Percentiles rank a stretch among this genome's conserved stretches.
phyloP scores from a whole-genome alignment of 148 eudicot genomes.

The Limonium bicolor region DNA sequence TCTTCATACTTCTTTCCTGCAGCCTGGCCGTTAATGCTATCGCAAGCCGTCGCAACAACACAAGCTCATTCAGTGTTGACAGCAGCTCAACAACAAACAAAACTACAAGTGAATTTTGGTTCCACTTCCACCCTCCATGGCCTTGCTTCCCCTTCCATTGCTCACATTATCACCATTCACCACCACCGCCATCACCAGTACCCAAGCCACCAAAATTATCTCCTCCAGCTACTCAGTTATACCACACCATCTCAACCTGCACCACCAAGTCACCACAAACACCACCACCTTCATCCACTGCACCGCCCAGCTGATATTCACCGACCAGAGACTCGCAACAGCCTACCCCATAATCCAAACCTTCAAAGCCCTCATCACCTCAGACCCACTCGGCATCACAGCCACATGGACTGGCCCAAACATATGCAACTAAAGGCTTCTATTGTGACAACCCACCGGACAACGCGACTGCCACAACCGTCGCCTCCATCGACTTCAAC shows the following conservation, averaged over 20 bases:
- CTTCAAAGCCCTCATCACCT: constrained; percentile 41
- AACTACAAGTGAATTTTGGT: background rate
- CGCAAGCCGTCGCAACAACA: background rate
- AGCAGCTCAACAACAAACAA: background rate
- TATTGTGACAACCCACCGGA: constrained; percentile 58
- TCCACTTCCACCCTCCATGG: constrained; percentile 8
- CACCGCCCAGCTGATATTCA: constrained; percentile 16
- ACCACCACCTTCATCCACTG: background rate
- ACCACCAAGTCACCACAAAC: background rate
- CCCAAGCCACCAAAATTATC: background rate
- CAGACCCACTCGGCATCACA: constrained; percentile 66
- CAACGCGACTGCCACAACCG: constrained; percentile 35
- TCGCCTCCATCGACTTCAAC: constrained; percentile 76
- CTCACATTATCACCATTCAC: background rate
- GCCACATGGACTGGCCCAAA: constrained; percentile 59
- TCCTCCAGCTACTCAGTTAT: background rate
- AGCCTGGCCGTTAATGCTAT: background rate
- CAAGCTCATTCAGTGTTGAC: background rate
- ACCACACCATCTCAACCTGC: background rate
- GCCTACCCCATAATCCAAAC: constrained; percentile 59
- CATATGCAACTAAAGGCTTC: constrained; percentile 65
- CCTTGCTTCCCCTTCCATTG: constrained; percentile 4
- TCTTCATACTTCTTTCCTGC: constrained; percentile 5
- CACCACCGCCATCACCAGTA: background rate
- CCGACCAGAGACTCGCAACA: constrained; percentile 34